These are phyloP conservation scores for Gyromitra esculenta DNA, from an alignment of 2,329 filamentous ascomycete species.

Conservation along the genomic window DNA sequence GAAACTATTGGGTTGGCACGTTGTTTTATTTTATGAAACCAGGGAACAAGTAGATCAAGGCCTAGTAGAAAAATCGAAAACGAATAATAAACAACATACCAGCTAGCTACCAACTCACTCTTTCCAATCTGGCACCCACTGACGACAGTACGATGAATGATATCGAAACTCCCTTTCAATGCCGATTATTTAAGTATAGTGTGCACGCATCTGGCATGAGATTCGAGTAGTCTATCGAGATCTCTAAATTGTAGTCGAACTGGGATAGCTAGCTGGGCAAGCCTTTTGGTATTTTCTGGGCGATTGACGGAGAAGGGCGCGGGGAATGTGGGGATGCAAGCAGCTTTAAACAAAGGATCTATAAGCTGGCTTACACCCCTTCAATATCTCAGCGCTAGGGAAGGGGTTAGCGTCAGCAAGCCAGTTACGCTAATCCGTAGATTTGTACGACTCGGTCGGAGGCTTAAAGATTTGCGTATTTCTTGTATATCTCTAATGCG, in stretches of 20 bases:
- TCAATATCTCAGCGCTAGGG: constrained; percentile 27
- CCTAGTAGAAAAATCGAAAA: not conserved
- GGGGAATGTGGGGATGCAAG: constrained; percentile 44
- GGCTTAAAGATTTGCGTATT: constrained; percentile 35
- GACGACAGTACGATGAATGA: not conserved
- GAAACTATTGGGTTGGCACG: constrained; percentile 17
- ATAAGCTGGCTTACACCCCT: constrained; percentile 30
- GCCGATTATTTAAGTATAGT: constrained; percentile 13
- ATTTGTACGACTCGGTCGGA: constrained; percentile 29
- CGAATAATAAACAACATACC: constrained; percentile 11
- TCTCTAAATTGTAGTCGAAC: constrained; percentile 4
- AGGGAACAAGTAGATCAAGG: constrained; percentile 26
- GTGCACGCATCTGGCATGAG: constrained; percentile 13
- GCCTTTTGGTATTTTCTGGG: not conserved
- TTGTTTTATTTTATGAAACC: constrained; percentile 36
- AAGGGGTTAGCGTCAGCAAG: constrained; percentile 22
- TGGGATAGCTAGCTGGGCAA: constrained; percentile 11
- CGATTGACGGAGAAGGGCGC: constrained; percentile 19
- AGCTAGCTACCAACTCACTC: not conserved
- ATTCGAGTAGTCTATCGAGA: constrained; percentile 17
- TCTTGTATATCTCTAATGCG: constrained; percentile 6
- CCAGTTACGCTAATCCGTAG: constrained; percentile 3
- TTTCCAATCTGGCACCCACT: not conserved
- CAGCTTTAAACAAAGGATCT: constrained; percentile 46
- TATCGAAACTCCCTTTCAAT: constrained; percentile 7